These are phyloP conservation scores for Aphanomyces cochlioides DNA, from an alignment of 352 stramenopile genomes.

Conservation along the genomic window DNA sequence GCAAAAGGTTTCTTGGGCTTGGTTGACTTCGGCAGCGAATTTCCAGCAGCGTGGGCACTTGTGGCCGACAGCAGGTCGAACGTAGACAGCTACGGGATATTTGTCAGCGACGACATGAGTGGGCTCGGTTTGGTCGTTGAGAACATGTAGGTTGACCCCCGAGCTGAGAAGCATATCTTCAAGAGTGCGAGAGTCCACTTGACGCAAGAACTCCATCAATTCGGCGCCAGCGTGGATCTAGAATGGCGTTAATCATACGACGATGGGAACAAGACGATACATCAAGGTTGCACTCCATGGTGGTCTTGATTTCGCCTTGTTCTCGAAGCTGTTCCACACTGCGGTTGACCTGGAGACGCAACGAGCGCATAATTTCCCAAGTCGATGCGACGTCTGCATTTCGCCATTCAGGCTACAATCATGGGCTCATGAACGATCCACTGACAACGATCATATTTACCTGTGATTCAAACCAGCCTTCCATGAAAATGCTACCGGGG, in stretches of 20 bases:
- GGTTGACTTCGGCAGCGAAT: constrained; percentile 39
- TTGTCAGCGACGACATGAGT: constrained; percentile 38
- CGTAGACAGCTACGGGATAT: constrained; percentile 49
- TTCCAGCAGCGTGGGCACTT: constrained; percentile 90
- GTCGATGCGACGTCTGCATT: constrained; percentile 55
- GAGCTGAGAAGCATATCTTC: constrained; percentile 76
- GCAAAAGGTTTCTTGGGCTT: constrained; percentile 14
- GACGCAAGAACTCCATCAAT: constrained; percentile 33
- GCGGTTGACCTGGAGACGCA: constrained; percentile 83
- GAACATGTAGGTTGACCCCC: constrained; percentile 42
- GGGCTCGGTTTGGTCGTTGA: constrained; percentile 41
- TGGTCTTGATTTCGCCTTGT: constrained; percentile 50
- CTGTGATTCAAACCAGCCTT: constrained; percentile 42
- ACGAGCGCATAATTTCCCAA: constrained; percentile 85
- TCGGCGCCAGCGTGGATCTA: constrained; percentile 42
- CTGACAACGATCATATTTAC: constrained; percentile 43
- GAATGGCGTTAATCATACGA: constrained; percentile 49
- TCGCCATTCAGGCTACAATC: constrained; percentile 40
- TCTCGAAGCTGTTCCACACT: constrained; percentile 70
- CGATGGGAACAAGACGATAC: constrained; percentile 53
- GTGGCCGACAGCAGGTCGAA: constrained; percentile 59
- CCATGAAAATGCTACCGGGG: constrained; percentile 64
- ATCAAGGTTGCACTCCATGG: constrained; percentile 78
- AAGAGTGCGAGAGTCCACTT: constrained; percentile 34
- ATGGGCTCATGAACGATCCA: background rate